These are phyloP conservation scores for Guadua angustifolia DNA, from an alignment of 176 grass and related monocot species.

Conservation along the genomic window DNA sequence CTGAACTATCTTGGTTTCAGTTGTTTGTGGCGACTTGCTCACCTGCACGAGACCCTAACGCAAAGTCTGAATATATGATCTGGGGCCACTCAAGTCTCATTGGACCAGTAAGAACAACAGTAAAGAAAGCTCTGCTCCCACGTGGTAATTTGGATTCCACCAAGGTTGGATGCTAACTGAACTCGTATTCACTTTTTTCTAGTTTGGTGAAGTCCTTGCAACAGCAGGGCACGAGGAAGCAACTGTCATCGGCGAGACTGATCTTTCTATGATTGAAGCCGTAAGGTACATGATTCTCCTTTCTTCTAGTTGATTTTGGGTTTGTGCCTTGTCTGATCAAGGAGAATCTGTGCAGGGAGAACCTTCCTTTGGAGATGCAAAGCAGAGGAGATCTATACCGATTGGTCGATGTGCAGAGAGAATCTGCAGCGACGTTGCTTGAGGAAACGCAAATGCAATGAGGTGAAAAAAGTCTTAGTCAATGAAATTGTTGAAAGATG, in stretches of 20 bases:
- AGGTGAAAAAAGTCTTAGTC: not conserved
- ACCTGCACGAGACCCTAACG: slow-evolving; percentile 47
- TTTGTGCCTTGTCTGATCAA: not conserved
- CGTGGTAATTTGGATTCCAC: not conserved
- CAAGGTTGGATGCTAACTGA: not conserved
- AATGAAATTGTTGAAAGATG: too few species aligned
- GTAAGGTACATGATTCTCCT: slow-evolving; percentile 10
- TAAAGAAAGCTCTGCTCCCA: not conserved
- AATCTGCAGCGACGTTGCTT: not conserved
- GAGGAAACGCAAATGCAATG: not conserved
- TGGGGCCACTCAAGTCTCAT: slow-evolving; percentile 75
- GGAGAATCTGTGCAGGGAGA: slow-evolving; percentile 51
- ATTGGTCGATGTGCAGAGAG: slow-evolving; percentile 45
- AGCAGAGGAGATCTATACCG: slow-evolving; percentile 56
- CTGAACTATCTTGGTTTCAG: slow-evolving; percentile 37
- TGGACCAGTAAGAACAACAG: slow-evolving; percentile 47
- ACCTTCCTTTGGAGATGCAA: slow-evolving; percentile 62
- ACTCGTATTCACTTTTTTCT: not conserved
- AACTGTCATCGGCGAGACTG: slow-evolving; percentile 48
- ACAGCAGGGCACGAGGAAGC: slow-evolving; percentile 54
- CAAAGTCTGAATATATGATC: slow-evolving; percentile 50
- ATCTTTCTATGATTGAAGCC: slow-evolving; percentile 44
- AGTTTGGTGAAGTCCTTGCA: slow-evolving; percentile 67
- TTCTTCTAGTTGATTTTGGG: not conserved
- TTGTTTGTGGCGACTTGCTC: slow-evolving; percentile 68